These are phyloP conservation scores for Leishmania tarentolae DNA, from an alignment of 208 protist species.

Conservation along the genomic window DNA sequence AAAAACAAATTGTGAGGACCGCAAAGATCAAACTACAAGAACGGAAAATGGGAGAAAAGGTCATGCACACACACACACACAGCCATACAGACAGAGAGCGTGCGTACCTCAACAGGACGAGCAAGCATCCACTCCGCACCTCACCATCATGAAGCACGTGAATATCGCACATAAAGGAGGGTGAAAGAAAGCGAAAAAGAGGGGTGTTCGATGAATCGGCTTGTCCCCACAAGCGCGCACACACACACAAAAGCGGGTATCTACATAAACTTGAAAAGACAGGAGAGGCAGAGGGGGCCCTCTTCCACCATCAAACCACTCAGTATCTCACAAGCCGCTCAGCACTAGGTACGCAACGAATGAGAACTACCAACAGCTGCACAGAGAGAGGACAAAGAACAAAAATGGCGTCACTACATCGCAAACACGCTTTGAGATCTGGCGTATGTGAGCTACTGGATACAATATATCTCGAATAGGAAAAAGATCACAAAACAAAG, in stretches of 20 bases:
- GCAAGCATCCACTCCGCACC: background rate
- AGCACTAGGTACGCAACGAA: background rate
- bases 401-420: background rate
- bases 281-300: background rate
- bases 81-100: background rate
- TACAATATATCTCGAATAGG: background rate
- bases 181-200: background rate
- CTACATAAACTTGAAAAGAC: conserved; percentile 1
- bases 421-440: background rate
- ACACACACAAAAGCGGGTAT: background rate
- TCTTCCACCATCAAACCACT: background rate
- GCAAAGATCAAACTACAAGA: background rate
- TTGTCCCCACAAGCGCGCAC: background rate
- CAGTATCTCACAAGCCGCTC: background rate
- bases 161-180: background rate
- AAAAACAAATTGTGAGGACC: background rate
- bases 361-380: background rate
- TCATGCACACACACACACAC: background rate
- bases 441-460: too few species aligned
- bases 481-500: conserved; percentile 5
- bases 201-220: background rate
- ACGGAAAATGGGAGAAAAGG: background rate
- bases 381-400: background rate
- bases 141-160: background rate
- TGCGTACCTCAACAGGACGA: background rate